Conservation (phyloP, 2,329 filamentous ascomycete genomes). For the Colletotrichum aenigma region DNA sequence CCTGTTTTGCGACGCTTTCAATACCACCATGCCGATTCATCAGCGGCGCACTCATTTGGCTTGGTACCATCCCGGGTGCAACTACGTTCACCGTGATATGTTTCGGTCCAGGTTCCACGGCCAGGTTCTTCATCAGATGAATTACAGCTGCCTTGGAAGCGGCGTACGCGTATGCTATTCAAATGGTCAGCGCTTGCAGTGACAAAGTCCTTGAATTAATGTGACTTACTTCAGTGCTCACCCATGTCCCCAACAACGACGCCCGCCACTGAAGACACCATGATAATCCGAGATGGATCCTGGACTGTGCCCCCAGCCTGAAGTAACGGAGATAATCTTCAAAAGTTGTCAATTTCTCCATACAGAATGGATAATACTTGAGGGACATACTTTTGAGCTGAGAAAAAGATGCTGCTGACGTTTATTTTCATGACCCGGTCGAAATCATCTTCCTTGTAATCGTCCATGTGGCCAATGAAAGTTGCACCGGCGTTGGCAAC, state of each 20-base stretch:
- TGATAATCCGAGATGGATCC: not conserved
- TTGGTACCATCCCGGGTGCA: not conserved
- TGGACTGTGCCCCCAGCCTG: not conserved
- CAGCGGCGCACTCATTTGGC: not conserved
- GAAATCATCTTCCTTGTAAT: not conserved
- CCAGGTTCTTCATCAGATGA: not conserved
- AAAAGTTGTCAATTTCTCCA: rapidly evolving
- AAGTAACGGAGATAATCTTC: not conserved
- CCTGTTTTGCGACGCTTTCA: not conserved
- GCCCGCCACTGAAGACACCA: not conserved
- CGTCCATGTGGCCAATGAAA: not conserved
- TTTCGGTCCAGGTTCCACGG: not conserved
- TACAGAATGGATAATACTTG: not conserved
- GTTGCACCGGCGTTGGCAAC: not conserved
- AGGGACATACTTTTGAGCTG: not conserved
- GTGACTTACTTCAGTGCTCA: not conserved
- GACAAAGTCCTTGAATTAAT: not conserved
- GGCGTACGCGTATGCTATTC: not conserved
- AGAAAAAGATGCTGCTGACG: not conserved
- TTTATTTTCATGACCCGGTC: not conserved
- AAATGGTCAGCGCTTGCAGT: not conserved
- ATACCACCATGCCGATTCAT: not conserved
- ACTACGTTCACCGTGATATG: not conserved
- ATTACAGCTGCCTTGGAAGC: not conserved
- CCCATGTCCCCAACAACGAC: not conserved